A percentile compares a stretch with the other conserved stretches of the same genome.
These are phyloP conservation scores for Centrapalus pauciflorus DNA, from an alignment of 129 eudicot genomes.

Conservation along the genomic window DNA sequence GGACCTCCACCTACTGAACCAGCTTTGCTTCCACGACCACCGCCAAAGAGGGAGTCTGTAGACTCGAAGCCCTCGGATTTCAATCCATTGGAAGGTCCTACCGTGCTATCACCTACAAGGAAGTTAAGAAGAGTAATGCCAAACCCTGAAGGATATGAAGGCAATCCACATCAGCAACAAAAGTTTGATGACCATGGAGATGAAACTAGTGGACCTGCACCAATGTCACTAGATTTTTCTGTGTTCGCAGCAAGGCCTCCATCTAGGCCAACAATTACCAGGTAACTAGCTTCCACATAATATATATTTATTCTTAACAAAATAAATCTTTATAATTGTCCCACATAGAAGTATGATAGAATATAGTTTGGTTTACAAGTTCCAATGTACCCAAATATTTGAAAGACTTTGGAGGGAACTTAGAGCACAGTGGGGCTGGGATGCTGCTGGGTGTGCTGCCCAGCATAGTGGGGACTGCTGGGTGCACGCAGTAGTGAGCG, in stretches of 20 bases:
- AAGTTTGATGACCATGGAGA: constrained; percentile 61
- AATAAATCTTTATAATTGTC: no score
- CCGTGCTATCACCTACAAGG: constrained; percentile 90
- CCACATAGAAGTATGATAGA: no score
- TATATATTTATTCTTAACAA: no score
- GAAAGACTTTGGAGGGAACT: no score
- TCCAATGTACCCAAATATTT: no score
- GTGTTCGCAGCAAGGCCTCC: constrained; percentile 71
- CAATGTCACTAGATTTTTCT: constrained; percentile 90
- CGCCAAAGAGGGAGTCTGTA: constrained; percentile 59
- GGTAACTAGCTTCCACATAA: constrained; percentile 39
- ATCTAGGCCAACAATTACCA: constrained; percentile 90
- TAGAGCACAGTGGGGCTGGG: no score
- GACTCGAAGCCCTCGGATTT: constrained; percentile 51
- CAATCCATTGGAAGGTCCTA: constrained; percentile 57
- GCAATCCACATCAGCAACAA: constrained; percentile 31
- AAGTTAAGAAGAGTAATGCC: constrained; percentile 85
- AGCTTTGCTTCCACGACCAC: constrained; percentile 78
- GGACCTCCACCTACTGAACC: constrained; percentile 92
- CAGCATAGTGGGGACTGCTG: no score
- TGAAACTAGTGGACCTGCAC: constrained; percentile 68
- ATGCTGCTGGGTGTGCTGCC: no score
- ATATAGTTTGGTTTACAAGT: no score
- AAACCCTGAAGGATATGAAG: constrained; percentile 70
- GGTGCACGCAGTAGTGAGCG: no score